phyloP scores from a whole-genome alignment of 2,329 filamentous ascomycete genomes.

The Huntiella moniliformis region DNA sequence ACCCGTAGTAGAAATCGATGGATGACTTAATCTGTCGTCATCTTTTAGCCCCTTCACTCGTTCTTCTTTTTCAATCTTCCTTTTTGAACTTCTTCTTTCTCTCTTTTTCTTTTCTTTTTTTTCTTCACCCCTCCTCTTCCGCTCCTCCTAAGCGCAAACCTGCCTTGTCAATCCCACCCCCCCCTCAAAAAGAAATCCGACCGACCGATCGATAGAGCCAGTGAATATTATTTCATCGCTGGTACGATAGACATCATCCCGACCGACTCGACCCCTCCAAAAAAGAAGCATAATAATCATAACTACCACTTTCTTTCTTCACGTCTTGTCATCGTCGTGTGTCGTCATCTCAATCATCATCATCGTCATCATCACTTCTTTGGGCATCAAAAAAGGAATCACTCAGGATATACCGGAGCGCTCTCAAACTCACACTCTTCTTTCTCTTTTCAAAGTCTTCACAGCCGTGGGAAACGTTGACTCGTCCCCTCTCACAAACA shows the following conservation, averaged over 20 bases:
- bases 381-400: background rate
- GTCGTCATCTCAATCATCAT: background rate
- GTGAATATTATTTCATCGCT: conserved; percentile 1
- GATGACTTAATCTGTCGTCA: no score
- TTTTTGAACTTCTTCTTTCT: background rate
- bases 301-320: background rate
- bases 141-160: background rate
- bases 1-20: no score
- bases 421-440: conserved; percentile 1
- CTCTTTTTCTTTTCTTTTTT: background rate
- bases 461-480: conserved; percentile 9
- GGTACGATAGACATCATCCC: background rate
- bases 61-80: background rate
- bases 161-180: conserved; percentile 3
- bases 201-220: background rate
- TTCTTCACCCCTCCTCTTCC: background rate
- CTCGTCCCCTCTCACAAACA: conserved; percentile 5
- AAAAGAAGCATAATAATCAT: no score
- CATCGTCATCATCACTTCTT: background rate
- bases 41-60: no score
- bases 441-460: background rate
- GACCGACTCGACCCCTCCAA: no score
- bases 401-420: background rate
- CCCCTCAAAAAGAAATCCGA: background rate
- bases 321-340: background rate